Conservation (phyloP, 2,329 filamentous ascomycete genomes). For the Diaporthe velutina region DNA sequence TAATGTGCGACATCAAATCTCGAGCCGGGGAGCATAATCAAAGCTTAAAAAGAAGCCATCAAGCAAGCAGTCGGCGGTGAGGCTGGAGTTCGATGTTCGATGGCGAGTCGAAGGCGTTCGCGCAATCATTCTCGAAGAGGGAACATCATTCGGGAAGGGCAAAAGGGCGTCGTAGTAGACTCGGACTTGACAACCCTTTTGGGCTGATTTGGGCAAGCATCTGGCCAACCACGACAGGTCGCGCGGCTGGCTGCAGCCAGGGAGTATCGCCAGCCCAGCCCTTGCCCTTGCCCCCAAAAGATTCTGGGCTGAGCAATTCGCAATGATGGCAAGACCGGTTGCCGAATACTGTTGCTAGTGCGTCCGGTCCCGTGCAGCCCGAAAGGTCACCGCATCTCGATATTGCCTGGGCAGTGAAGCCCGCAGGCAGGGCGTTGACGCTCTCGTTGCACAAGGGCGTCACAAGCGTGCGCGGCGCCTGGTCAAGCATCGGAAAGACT, state of each 20-base stretch:
- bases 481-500: slow-evolving; percentile 8
- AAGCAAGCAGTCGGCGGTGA: slow-evolving; percentile 23
- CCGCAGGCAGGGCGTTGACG: background rate
- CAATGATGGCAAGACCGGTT: slow-evolving; percentile 2
- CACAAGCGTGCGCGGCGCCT: slow-evolving; percentile 8
- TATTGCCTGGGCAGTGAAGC: background rate
- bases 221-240: slow-evolving; percentile 22
- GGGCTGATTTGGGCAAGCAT: background rate
- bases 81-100: slow-evolving; percentile 9
- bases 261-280: slow-evolving; percentile 20
- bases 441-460: background rate
- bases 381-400: slow-evolving; percentile 18
- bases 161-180: background rate
- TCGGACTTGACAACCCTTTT: slow-evolving; percentile 21
- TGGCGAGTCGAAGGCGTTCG: background rate
- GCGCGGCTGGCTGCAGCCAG: slow-evolving; percentile 19
- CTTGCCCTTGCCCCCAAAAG: slow-evolving; percentile 30
- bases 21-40: background rate
- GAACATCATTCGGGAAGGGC: slow-evolving; percentile 26
- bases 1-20: slow-evolving; percentile 4
- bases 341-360: slow-evolving; percentile 8
- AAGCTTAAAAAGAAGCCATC: slow-evolving; percentile 5
- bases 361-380: background rate
- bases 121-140: slow-evolving; percentile 24
- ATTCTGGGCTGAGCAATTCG: slow-evolving; percentile 25